Conservation (phyloP, 2,329 filamentous ascomycete species). For the Rhinocladiella similis region DNA sequence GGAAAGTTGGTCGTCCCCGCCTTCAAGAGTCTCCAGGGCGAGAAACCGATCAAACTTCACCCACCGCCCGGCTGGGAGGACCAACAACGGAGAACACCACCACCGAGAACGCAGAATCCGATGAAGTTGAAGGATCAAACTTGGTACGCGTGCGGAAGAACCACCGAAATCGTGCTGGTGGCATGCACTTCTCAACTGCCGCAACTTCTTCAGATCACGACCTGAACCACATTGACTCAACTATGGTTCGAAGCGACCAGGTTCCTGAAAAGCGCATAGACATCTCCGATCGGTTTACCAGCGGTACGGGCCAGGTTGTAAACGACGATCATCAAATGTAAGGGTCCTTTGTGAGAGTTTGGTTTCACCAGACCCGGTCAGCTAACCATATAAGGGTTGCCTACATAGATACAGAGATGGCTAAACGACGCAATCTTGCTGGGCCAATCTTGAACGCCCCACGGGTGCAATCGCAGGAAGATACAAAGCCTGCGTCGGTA, state of each 20-base stretch:
- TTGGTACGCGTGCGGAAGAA: constrained; percentile 19
- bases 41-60: neutral
- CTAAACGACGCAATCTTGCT: constrained; percentile 47
- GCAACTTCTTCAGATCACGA: neutral
- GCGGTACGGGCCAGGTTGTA: constrained; percentile 58
- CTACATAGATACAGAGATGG: constrained; percentile 67
- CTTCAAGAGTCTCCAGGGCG: constrained; percentile 3
- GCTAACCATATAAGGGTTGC: constrained; percentile 66
- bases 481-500: neutral
- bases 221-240: neutral
- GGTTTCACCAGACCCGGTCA: constrained; percentile 22
- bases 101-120: neutral
- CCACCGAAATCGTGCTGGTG: constrained; percentile 10
- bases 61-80: neutral
- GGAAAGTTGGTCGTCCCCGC: constrained; percentile 15
- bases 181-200: constrained; percentile 24
- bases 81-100: neutral
- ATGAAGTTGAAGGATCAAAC: constrained; percentile 12
- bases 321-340: constrained; percentile 66
- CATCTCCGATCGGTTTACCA: constrained; percentile 56
- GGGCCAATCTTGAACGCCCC: constrained; percentile 22
- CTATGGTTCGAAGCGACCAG: constrained; percentile 13
- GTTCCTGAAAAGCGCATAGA: constrained; percentile 35
- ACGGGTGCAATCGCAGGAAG: constrained; percentile 21
- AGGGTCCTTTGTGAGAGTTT: constrained; percentile 34